Base-by-base conservation (phyloP, 495 filamentous ascomycete genomes). In the Viridothelium virens region DNA sequence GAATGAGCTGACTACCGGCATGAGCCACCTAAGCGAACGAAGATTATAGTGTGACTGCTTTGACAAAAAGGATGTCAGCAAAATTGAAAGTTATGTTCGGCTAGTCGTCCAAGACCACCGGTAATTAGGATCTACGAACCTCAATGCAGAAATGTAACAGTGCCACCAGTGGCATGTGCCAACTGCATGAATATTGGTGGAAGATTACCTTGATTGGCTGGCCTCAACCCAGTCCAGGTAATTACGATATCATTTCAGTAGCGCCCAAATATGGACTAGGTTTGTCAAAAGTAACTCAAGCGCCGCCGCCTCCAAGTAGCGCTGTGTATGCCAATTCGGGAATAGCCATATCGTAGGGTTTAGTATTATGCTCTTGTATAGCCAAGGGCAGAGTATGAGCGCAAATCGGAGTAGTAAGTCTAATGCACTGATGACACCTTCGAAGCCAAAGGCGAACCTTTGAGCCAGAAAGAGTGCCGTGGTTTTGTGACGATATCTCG, bases 401-500 rank as follows among this genome's bases (percentile, higher is more conserved):
- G 63, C 3, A n/a, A 61, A 12, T 7, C 74, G 62, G 2, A 75
- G 6, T 16, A 69, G 38, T n/a, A 66, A 53, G 61, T 77, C 75
- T 3, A 68, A 31, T 1, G 44, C 56, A n/a, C 25, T 18, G 5
- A 77, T 36, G 18, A 73, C 18, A 3, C 50, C 71, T 0, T 69
- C 64, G 31, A 73, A 64, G 7, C 75, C 74, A 16, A 73, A 64
- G 2, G 70, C 70, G 36, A 73, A 62, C 25, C 75, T 63, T 65
- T 72, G 66, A 2, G 70, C 72, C 16, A 75, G 59, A 56, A 77
- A 77, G 1, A 74, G 62, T 63, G 73, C 68, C 9, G 67, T 73
- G 6, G 68, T 66, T 12, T 62, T 65, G 3, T 71, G 65, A 38
- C 74, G 66, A 65, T 77, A 77, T 1, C 31, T 36, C 61, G 56